Evolutionary conservation across 75 land plant genomes (phyloP).

Genomic region (Cunninghamia lanceolata): DNA sequence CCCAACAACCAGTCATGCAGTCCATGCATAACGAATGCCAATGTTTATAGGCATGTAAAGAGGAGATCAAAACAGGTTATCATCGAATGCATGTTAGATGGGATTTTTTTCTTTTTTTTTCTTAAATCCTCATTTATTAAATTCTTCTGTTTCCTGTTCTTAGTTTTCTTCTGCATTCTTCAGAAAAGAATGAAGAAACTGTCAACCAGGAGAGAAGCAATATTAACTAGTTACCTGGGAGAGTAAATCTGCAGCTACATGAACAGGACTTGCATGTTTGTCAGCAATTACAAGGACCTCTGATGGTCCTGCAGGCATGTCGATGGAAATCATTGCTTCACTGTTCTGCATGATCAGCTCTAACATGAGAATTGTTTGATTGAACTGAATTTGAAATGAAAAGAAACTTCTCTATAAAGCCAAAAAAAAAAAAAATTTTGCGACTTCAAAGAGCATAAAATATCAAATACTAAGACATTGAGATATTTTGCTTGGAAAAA

Average conservation of each 20-base stretch:
- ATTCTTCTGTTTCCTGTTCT: neutral
- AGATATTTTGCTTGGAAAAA: neutral
- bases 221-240: conserved; percentile 74
- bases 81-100: neutral
- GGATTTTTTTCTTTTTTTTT: too few species aligned
- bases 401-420: neutral
- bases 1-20: neutral
- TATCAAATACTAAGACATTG: neutral
- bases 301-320: conserved; percentile 99
- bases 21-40: neutral
- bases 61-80: neutral
- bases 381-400: neutral
- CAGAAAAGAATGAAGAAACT: neutral
- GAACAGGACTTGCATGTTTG: conserved; percentile 77
- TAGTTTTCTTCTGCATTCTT: neutral
- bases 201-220: neutral
- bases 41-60: neutral
- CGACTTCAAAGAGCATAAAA: neutral
- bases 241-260: conserved; percentile 95
- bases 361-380: neutral
- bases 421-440: neutral
- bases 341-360: conserved; percentile 66
- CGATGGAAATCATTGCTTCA: conserved; percentile 98
- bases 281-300: conserved; percentile 99
- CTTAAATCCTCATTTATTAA: neutral